Base-by-base conservation (phyloP, 2,329 filamentous ascomycete species). In the Epichloe gansuensis region DNA sequence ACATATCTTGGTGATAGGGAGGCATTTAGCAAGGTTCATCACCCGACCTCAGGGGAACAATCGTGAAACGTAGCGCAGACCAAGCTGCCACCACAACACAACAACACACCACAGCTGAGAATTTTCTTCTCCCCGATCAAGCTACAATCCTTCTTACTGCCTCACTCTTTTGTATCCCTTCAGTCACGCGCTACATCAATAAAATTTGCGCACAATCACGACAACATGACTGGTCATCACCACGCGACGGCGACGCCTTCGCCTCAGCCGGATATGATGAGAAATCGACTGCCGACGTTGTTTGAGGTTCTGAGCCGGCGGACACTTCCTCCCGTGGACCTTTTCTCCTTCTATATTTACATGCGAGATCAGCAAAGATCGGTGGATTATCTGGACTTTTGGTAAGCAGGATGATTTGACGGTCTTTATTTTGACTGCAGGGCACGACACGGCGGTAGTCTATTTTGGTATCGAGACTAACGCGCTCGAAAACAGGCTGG, bases 341-440 rank as follows among this genome's bases (percentile, higher is more conserved):
- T 98, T 11, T 98, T 95, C 70, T 96, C 91, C 2, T 98, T 98
- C 74, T 98, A 98, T 72, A 98, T 98, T 62, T 98, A 95, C 72
- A 98, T 98, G 93, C 83, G 93, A 63, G 94, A 98, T 69, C 91
- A 96, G 71, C 93, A 98, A 70, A 83, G 91, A 67, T 96, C 91
- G 7, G 93, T 98, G 12, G 93, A 98, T 65, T 98, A 98, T 63
- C 75, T 98, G 43, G 93, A 98, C 67, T 98, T 98, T 70, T 98
- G 94, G 93, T 97, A 75, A 54, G 81, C 66, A 15, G 13, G 15
- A 34, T n/a, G 4, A n/a, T 25, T 17, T n/a, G 8, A 28, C 15
- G 13, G 41, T 43, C 12, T n/a, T 46, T 15, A 23, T 4, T 46
- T 31, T 8, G 31, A 15, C 8, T 48, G 31, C 44, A 28, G 37